Conservation (phyloP, 2,329 filamentous ascomycete genomes). For the Lasiodiplodia gonubiensis region DNA sequence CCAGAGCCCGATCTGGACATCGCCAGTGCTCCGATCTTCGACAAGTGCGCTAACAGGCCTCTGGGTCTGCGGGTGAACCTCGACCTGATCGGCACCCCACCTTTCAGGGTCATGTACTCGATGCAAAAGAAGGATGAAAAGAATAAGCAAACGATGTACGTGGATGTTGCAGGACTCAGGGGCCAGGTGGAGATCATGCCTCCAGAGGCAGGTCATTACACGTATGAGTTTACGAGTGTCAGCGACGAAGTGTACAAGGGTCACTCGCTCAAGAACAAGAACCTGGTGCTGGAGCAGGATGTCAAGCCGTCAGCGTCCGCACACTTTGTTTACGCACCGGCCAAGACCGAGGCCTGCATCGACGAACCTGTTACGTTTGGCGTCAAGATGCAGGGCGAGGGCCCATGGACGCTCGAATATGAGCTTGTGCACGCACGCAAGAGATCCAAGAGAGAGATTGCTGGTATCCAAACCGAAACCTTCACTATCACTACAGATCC, state of each 20-base stretch:
- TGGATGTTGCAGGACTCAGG: constrained; percentile 72
- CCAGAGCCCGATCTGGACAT: constrained; percentile 81
- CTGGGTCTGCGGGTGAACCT: constrained; percentile 88
- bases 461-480: constrained; percentile 65
- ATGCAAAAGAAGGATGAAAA: constrained; percentile 67
- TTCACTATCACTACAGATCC: constrained; percentile 77
- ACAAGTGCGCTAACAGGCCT: constrained; percentile 93
- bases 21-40: constrained; percentile 79
- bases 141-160: constrained; percentile 59
- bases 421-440: constrained; percentile 90
- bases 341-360: constrained; percentile 74
- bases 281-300: constrained; percentile 77
- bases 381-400: constrained; percentile 77
- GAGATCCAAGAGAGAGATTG: constrained; percentile 70
- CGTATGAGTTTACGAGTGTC: constrained; percentile 82
- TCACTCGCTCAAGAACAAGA: constrained; percentile 58
- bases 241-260: constrained; percentile 81
- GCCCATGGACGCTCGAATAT: constrained; percentile 89
- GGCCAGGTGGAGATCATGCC: constrained; percentile 87
- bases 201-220: constrained; percentile 79
- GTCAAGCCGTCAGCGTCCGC: constrained; percentile 93
- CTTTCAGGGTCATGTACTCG: constrained; percentile 82
- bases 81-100: constrained; percentile 89
- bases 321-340: constrained; percentile 63
- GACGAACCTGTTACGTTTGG: constrained; percentile 79